Base-by-base conservation (phyloP, 2,329 filamentous ascomycete genomes). In the Diaporthe sp. region DNA sequence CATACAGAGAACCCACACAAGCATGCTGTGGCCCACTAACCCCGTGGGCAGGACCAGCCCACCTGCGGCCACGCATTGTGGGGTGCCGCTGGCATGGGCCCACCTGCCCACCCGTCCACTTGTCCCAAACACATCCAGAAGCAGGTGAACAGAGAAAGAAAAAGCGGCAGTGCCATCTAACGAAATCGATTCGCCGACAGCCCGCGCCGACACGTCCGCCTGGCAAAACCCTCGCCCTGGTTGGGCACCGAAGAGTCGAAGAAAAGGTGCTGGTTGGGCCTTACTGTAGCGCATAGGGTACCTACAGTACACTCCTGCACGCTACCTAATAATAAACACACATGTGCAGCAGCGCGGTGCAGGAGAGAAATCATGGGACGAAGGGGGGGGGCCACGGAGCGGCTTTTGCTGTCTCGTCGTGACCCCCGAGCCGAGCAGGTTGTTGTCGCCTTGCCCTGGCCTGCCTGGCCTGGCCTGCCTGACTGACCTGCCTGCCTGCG, bases 141-240 rank as follows among this genome's bases (percentile, higher is more conserved):
- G 65, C 65, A 34, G 65, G 46, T 69, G 34, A 55, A 42, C n/a
- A 31, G 34, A 34, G 3, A 2, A 8, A 69, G 31, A 12, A 39
- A 19, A 28, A 19, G 65, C 34, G 65, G 65, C 65, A 55, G 65
- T 69, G 65, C 65, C 46, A 42, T 65, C n/a, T 2, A 46, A 22
- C 22, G 31, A 53, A 39, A 44, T 55, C 58, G 58, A 73, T 73
- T 73, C 58, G 71, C 49, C 71, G 28, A 57, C 25, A 57, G 31
- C 55, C 71, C 42, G 46, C 49, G 58, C 37, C 34, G 71, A 73
- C 58, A 57, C 46, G 71, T 73, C 58, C 71, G 61, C 71, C 49
- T 42, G 71, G 49, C 49, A 44, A 28, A 49, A 46, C 42, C 34
- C 9, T 57, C 25, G 19, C 46, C 10, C 15, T 37, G 46, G 71